Evolutionary conservation across 225 moss, liverwort and hornwort genomes (phyloP).

Genomic region (Antitrichia curtipendula): DNA sequence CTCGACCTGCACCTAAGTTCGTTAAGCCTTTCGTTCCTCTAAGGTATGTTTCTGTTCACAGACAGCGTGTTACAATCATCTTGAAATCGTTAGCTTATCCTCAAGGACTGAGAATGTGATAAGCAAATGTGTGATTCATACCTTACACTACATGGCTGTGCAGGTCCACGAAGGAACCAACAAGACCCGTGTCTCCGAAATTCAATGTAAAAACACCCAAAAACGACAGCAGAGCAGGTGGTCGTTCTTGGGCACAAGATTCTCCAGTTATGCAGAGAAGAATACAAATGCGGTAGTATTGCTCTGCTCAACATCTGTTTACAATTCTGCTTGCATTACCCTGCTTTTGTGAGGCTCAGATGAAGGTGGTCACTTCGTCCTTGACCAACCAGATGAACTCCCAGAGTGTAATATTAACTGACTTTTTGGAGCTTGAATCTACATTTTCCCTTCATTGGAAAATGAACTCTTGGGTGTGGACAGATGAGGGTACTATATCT

Average conservation of each 20-base stretch:
- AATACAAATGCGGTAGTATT: constrained; percentile 33
- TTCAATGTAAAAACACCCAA: constrained; percentile 33
- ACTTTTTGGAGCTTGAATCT: neutral
- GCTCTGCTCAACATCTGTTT: neutral
- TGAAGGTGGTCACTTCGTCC: constrained; percentile 24
- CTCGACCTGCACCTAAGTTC: constrained; percentile 40
- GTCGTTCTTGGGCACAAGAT: constrained; percentile 23
- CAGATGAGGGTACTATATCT: neutral
- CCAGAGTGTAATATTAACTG: constrained; percentile 11
- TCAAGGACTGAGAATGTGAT: no score
- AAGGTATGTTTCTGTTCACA: neutral
- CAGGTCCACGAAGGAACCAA: constrained; percentile 46
- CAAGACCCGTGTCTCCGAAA: constrained; percentile 30
- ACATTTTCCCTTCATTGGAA: neutral
- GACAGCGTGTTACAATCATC: no score
- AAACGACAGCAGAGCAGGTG: neutral
- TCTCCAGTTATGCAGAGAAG: constrained; percentile 19
- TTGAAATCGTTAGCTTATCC: no score
- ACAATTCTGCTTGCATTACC: neutral
- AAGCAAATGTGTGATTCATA: neutral
- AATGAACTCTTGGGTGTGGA: neutral
- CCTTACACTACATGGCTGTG: neutral
- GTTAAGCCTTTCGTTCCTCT: constrained; percentile 32
- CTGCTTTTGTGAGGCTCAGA: constrained; percentile 15
- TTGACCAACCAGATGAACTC: constrained; percentile 35